Evolutionary conservation across 768 basidiomycete species (phyloP).

Genomic region (Dacryopinax primogenitus): DNA sequence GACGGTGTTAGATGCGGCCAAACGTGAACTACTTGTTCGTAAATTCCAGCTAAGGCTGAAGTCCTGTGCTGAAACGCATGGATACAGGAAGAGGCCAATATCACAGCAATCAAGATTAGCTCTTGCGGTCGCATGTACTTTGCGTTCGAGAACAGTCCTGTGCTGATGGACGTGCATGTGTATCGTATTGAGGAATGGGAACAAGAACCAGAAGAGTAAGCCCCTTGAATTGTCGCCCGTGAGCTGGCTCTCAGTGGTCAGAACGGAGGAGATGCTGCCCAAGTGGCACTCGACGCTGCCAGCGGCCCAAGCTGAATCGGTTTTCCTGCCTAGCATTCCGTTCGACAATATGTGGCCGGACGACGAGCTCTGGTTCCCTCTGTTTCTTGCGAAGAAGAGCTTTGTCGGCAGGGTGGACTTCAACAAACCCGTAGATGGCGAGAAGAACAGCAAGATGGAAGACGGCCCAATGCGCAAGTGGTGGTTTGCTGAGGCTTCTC

Average conservation of each 20-base stretch:
- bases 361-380: constrained; percentile 57
- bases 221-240: constrained; percentile 10
- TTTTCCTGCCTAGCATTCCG: constrained; percentile 37
- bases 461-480: constrained; percentile 23
- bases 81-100: constrained; percentile 68
- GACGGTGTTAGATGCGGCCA: constrained; percentile 45
- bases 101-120: constrained; percentile 44
- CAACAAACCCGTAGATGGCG: constrained; percentile 5
- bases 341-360: constrained; percentile 51
- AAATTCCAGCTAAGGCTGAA: constrained; percentile 30
- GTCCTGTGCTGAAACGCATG: background rate
- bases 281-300: constrained; percentile 49
- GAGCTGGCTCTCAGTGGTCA: constrained; percentile 23
- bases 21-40: constrained; percentile 37
- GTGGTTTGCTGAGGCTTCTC: constrained; percentile 26
- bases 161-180: constrained; percentile 59
- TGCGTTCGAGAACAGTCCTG: constrained; percentile 56
- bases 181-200: constrained; percentile 50
- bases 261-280: constrained; percentile 80
- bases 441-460: constrained; percentile 11
- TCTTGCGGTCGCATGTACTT: constrained; percentile 69
- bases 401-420: constrained; percentile 44
- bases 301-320: background rate
- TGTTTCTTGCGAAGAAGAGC: constrained; percentile 33
- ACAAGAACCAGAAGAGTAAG: constrained; percentile 56